Evolutionary conservation across 1,284 basidiomycete genomes (phyloP).

Genomic region (Pisolithus thermaeus): DNA sequence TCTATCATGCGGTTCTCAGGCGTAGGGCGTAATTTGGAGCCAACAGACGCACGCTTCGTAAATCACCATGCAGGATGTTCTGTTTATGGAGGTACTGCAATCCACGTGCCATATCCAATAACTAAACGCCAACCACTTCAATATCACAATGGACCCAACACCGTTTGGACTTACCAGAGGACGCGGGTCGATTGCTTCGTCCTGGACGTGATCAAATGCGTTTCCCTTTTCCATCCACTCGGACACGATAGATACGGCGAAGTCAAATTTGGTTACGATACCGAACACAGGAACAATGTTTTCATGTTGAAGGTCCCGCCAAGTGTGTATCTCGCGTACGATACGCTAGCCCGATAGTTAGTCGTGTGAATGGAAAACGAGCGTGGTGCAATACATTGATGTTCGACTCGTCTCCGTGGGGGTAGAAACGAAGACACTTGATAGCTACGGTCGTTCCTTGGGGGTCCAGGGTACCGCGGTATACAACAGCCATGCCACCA

Average conservation of each 20-base stretch:
- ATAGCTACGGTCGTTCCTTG: background rate
- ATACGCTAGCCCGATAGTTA: background rate
- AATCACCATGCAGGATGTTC: background rate
- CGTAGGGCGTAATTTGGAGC: background rate
- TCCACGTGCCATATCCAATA: background rate
- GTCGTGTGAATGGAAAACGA: background rate
- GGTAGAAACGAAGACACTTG: background rate
- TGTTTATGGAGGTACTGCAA: background rate
- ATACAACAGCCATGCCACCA: background rate
- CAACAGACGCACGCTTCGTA: background rate
- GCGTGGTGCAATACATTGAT: background rate
- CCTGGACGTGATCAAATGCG: background rate
- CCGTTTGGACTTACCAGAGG: background rate
- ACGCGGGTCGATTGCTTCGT: background rate
- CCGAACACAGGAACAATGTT: background rate
- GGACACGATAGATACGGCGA: background rate
- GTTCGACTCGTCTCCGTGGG: background rate
- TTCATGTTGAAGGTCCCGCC: background rate
- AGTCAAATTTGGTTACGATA: background rate
- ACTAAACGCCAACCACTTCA: background rate
- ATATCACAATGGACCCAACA: background rate
- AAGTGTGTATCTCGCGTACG: background rate
- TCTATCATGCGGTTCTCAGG: background rate
- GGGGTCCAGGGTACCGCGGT: background rate
- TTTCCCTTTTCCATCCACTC: background rate